phyloP scores from a whole-genome alignment of 371 early-diverging fungal species.

The Apophysomyces variabilis region DNA sequence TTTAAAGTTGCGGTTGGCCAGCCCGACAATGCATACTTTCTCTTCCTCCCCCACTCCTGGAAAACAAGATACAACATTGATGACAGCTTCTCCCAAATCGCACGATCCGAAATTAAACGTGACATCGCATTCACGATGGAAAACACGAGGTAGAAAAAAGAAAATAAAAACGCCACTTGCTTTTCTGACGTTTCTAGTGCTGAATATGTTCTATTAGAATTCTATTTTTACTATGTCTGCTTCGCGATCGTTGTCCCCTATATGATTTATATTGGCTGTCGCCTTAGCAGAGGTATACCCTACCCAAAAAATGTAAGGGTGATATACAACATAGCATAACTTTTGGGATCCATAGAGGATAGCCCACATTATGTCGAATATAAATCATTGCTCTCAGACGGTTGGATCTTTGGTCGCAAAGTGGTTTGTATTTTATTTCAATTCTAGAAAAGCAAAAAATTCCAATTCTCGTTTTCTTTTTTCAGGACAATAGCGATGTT shows the following conservation, averaged over 20 bases:
- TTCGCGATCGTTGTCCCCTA: constrained; percentile 61
- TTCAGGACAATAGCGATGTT: constrained; percentile 51
- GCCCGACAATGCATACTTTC: neutral
- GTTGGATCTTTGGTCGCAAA: constrained; percentile 68
- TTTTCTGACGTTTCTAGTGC: neutral
- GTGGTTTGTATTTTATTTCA: constrained; percentile 37
- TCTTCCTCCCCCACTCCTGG: neutral
- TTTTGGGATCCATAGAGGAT: constrained; percentile 26
- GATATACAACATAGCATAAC: no score
- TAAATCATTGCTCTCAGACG: constrained; percentile 58
- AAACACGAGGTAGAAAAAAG: constrained; percentile 34
- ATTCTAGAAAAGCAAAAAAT: neutral
- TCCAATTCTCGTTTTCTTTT: neutral
- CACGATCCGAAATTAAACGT: neutral
- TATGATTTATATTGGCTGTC: constrained; percentile 69
- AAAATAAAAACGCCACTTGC: no score
- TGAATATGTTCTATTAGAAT: constrained; percentile 50
- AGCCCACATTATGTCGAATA: constrained; percentile 64
- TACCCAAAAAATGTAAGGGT: no score
- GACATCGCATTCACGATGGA: constrained; percentile 36
- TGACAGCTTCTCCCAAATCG: neutral
- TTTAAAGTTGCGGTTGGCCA: neutral
- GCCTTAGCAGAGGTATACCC: constrained; percentile 60
- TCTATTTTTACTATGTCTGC: constrained; percentile 74
- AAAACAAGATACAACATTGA: neutral